Evolutionary conservation across 768 basidiomycete genomes (phyloP), one percentile per base, ranked within the genome.

Genomic region (Tricholoma terreum): DNA sequence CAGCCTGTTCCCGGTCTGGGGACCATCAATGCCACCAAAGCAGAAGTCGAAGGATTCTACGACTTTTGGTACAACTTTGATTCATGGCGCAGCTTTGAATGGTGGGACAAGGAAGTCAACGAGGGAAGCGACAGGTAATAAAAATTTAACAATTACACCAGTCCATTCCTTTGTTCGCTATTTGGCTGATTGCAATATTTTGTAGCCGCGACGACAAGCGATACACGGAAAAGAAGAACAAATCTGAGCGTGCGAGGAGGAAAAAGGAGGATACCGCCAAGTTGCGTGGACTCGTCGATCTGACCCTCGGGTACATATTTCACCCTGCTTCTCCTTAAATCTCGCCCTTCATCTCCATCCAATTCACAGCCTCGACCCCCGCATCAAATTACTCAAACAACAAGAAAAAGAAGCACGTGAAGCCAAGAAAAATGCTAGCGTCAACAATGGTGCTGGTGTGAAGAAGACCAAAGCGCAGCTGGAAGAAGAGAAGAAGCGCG

Each of bases 31-130:
- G 84, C 87, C 19, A 70, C 85, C 56, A 96, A 97, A 73, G 82
- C 83, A 62, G 83, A 84, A 55, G 95, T 98, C 54, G 92, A 96
- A 71, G 80, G 75, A 6, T 98, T 99, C 80, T 99, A 99, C 79
- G 90, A 98, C 73, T 97, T 96, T 74, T 99, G 94, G 94, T 98
- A 99, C 81, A 96, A 95, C 81, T 96, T 99, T 74, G 96, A 98
- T 73, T 92, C 89, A 63, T 99, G 96, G 96, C 80, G 96, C 66
- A 92, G 88, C 71, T 99, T 98, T 70, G 96, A 99, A 75, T 98
- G 94, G 80, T 78, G 90, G 62, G 96, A 99, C 78, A 98, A 99
- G 80, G 96, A 99, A 72, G 89, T 93, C 56, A 96, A 98, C 71
- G 96, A 99, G 75, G 96, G 96, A 10, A 92, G 90, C 60, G 96